Percentiles rank a stretch among this genome's conserved stretches.
Evolutionary conservation across 2,329 filamentous ascomycete species (phyloP).

Genomic region (Fusarium sterilihyphosum): DNA sequence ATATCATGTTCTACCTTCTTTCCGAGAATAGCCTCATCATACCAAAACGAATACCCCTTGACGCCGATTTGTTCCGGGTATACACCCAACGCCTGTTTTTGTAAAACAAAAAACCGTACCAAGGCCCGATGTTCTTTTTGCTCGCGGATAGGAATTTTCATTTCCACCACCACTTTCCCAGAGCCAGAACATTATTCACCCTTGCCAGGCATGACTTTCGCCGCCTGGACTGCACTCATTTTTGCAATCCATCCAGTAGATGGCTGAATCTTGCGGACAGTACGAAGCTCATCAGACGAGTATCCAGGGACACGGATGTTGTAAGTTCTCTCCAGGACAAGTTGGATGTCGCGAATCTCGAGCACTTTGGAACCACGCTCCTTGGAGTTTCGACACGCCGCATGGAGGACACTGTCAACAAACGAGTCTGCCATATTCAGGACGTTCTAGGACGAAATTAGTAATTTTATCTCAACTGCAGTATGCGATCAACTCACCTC

Average conservation of each 20-base stretch:
- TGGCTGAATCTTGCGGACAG: slow-evolving; percentile 92
- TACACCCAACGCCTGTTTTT: slow-evolving; percentile 39
- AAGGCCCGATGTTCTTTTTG: neutral
- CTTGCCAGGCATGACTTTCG: slow-evolving; percentile 79
- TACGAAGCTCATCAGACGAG: slow-evolving; percentile 91
- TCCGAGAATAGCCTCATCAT: neutral
- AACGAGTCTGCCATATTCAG: slow-evolving; percentile 93
- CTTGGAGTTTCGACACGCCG: slow-evolving; percentile 91
- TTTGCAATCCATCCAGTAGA: slow-evolving; percentile 92
- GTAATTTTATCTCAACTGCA: slow-evolving; percentile 13
- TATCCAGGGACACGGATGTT: slow-evolving; percentile 95
- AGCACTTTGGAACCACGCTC: slow-evolving; percentile 89
- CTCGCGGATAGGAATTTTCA: neutral
- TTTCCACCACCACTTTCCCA: neutral
- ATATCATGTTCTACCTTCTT: neutral
- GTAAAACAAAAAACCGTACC: slow-evolving; percentile 4
- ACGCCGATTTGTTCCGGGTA: slow-evolving; percentile 35
- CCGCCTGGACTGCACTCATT: slow-evolving; percentile 95
- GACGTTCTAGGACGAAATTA: slow-evolving; percentile 70
- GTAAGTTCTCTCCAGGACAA: slow-evolving; percentile 84
- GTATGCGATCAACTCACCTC: slow-evolving; percentile 70
- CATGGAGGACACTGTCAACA: slow-evolving; percentile 87
- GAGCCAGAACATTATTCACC: slow-evolving; percentile 53
- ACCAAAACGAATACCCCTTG: slow-evolving; percentile 1
- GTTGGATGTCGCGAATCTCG: slow-evolving; percentile 87